These are phyloP conservation scores for Glycine latifolia DNA, from an alignment of 306 rosid genomes.

Conservation along the genomic window DNA sequence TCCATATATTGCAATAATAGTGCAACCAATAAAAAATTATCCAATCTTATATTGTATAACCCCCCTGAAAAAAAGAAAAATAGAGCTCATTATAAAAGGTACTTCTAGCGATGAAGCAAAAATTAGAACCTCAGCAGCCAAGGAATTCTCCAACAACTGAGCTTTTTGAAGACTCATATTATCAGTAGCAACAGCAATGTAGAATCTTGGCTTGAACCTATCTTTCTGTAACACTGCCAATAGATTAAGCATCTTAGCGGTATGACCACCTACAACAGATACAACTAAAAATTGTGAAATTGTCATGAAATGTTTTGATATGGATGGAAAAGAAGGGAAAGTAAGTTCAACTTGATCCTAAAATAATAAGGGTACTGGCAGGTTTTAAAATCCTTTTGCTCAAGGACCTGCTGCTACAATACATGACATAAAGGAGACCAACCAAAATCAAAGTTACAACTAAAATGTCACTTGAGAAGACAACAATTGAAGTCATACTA, in stretches of 20 bases:
- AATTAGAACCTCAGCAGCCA: slow-evolving; percentile 54
- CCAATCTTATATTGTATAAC: no score
- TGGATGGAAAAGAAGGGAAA: slow-evolving; percentile 36
- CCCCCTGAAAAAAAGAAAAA: no score
- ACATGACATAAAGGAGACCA: slow-evolving; percentile 53
- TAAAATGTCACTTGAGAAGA: slow-evolving; percentile 42
- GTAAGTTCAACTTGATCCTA: slow-evolving; percentile 63
- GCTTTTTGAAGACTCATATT: slow-evolving; percentile 95
- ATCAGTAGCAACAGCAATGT: slow-evolving; percentile 89
- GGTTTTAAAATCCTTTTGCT: slow-evolving; percentile 49
- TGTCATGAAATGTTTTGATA: slow-evolving; percentile 23
- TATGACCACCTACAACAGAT: slow-evolving; percentile 73
- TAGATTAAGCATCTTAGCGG: slow-evolving; percentile 94
- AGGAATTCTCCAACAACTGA: slow-evolving; percentile 61
- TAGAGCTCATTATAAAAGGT: no score
- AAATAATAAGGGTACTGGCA: slow-evolving; percentile 57
- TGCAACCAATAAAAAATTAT: no score
- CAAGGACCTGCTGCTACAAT: slow-evolving; percentile 44
- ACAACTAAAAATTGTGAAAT: slow-evolving; percentile 15
- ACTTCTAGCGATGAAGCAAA: slow-evolving; percentile 31
- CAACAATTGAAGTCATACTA: slow-evolving; percentile 33
- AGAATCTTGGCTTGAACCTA: slow-evolving; percentile 74
- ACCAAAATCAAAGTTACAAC: slow-evolving; percentile 47
- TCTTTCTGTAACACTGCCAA: slow-evolving; percentile 72
- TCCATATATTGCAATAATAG: no score